Percentiles rank a stretch among this genome's conserved stretches.
Conservation (phyloP, 306 rosid genomes). For the Boehmeria nivea region DNA sequence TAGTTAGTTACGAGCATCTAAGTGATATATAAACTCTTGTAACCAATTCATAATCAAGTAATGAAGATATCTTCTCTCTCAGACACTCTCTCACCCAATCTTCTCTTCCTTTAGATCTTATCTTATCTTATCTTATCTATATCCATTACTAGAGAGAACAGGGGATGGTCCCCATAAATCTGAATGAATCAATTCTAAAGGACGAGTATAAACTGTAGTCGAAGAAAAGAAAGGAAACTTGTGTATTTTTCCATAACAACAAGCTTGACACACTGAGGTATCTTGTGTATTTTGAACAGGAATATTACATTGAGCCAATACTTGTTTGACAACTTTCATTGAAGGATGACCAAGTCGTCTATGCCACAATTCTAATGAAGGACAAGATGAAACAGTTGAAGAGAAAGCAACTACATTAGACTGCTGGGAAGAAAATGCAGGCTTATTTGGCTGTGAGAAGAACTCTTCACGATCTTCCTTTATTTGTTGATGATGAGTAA, state of each 20-base stretch:
- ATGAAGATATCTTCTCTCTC: no score
- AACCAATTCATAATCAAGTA: no score
- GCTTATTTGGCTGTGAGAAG: neutral
- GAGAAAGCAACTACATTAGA: neutral
- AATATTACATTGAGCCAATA: neutral
- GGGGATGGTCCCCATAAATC: neutral
- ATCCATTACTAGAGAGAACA: neutral
- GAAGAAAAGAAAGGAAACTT: neutral
- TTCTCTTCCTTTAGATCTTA: no score
- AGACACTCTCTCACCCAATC: no score
- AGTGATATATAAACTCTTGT: no score
- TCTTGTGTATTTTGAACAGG: neutral
- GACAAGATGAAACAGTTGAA: no score
- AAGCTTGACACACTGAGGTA: neutral
- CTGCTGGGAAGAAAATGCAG: neutral
- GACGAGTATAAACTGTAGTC: neutral
- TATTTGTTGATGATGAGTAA: neutral
- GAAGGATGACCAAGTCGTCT: neutral
- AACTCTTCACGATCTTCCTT: neutral
- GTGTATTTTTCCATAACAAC: neutral
- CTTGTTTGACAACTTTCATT: neutral
- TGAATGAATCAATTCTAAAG: neutral
- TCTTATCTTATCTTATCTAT: neutral
- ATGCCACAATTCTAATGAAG: neutral
- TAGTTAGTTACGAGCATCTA: no score